Base-by-base conservation (phyloP, 2,329 filamentous ascomycete species). In the Phyllosticta capitalensis region DNA sequence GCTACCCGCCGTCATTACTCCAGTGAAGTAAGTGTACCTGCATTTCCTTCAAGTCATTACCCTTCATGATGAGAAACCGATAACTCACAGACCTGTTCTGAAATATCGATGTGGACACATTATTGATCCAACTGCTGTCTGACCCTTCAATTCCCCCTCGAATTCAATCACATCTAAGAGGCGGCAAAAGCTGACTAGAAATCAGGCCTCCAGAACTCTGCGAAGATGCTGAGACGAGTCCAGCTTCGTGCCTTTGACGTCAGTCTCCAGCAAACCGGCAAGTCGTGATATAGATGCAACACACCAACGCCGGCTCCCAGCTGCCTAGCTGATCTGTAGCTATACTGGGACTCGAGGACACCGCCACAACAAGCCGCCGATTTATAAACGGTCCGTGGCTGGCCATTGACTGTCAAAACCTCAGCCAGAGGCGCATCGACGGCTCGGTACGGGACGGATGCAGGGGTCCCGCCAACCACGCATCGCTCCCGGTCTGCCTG, bases 81-180 rank as follows among this genome's bases (percentile, higher is more conserved):
- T 81, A 81, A 79, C 80, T 87, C 87, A 90, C 86, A 90, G 87
- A 90, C 87, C 87, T 90, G 87, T 87, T 87, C 87, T 81, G 85
- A 90, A 87, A 75, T 70, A 71, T 68, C 68, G 65, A 79, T 89
- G 86, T 88, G 80, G 86, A 88, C 81, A 78, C 71, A 78, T 61
- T 76, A 83, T 85, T 83, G 84, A 85, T 72, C 84, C 87, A 90
- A 90, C 86, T 87, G 86, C 87, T 90, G 84, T 89, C 86, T 89
- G 86, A 89, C 72, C 5, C 52, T 45, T 45, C 38, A n/a, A 17
- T 7, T 14, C 38, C n/a, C 38, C 17, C 26, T 26, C 10, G 26
- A 28, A 30, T 54, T 20, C 26, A 30, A 22, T 9, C n/a, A 22
- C 9, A 26, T 14, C 52, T 54, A 22, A 9, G 6, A 14, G 14